These are phyloP conservation scores for Carex sylvatica DNA, from an alignment of 202 grass and related monocot species.

Conservation along the genomic window DNA sequence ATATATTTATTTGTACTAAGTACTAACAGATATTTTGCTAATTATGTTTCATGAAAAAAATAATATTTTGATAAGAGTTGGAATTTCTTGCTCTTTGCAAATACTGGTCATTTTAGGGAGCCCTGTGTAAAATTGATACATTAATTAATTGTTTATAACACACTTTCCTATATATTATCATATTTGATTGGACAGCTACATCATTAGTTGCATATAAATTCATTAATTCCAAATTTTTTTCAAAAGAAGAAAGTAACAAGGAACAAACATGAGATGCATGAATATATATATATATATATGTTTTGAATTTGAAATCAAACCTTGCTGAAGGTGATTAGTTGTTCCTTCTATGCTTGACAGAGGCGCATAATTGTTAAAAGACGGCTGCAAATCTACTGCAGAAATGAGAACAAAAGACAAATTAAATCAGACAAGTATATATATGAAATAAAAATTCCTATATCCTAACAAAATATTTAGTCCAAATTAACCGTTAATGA, in stretches of 20 bases:
- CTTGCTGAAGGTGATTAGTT: constrained; percentile 20
- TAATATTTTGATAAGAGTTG: too few species aligned
- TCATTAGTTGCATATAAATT: background rate
- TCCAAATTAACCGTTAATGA: background rate
- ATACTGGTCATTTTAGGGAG: background rate
- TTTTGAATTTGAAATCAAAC: constrained; percentile 19
- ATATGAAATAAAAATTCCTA: background rate
- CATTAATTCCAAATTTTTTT: background rate
- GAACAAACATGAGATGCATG: background rate
- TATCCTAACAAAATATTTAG: background rate
- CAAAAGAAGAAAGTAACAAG: background rate
- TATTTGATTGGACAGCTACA: background rate
- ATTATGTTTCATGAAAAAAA: too few species aligned
- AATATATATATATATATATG: background rate
- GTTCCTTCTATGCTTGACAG: constrained; percentile 18
- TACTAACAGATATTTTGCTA: too few species aligned
- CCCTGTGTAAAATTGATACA: background rate
- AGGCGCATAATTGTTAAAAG: constrained; percentile 25
- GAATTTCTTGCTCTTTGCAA: background rate
- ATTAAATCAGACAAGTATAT: constrained; percentile 4
- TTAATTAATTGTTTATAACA: too few species aligned
- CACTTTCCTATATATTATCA: background rate
- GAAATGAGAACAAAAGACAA: background rate
- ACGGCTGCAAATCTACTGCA: constrained; percentile 33
- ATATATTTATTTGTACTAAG: too few species aligned